phyloP scores from a whole-genome alignment of 441 rosid genomes.

The Arabidopsis lyrata region DNA sequence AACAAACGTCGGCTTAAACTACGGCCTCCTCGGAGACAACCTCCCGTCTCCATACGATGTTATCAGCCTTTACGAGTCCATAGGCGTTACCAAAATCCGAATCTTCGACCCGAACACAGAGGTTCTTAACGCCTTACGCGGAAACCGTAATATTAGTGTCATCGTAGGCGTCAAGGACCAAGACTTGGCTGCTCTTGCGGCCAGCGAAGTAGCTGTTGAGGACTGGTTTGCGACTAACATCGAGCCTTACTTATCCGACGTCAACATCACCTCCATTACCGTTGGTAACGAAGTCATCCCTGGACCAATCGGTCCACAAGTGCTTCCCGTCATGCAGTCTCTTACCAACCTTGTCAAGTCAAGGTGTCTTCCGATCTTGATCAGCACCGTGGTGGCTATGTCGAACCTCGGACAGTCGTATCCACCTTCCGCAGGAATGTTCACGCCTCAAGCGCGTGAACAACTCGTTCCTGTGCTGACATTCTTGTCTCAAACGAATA shows the following conservation, averaged over 20 bases:
- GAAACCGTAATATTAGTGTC: slow-evolving; percentile 14
- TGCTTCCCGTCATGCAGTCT: slow-evolving; percentile 34
- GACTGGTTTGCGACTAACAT: slow-evolving; percentile 44
- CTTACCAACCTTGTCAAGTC: slow-evolving; percentile 26
- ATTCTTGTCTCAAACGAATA: not conserved
- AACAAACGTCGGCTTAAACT: slow-evolving; percentile 21
- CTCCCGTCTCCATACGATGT: slow-evolving; percentile 42
- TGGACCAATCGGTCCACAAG: slow-evolving; percentile 40
- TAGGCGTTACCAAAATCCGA: not conserved
- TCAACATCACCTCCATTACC: slow-evolving; percentile 30
- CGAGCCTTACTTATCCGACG: slow-evolving; percentile 36
- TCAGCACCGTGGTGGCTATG: slow-evolving; percentile 40
- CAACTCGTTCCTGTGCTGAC: slow-evolving; percentile 25
- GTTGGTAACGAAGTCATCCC: slow-evolving; percentile 48
- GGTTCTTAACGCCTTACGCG: slow-evolving; percentile 32
- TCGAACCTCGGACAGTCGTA: slow-evolving; percentile 9
- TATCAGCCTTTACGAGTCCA: slow-evolving; percentile 14
- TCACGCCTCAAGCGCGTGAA: not conserved
- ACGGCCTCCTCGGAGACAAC: slow-evolving; percentile 43
- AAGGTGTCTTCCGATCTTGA: not conserved
- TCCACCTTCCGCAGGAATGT: slow-evolving; percentile 42
- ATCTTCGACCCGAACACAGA: slow-evolving; percentile 32
- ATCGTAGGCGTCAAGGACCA: slow-evolving; percentile 36
- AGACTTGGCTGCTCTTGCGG: slow-evolving; percentile 30
- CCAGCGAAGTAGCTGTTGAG: slow-evolving; percentile 17